Conservation (phyloP, 129 eudicot genomes). For the Smallanthus sonchifolius region DNA sequence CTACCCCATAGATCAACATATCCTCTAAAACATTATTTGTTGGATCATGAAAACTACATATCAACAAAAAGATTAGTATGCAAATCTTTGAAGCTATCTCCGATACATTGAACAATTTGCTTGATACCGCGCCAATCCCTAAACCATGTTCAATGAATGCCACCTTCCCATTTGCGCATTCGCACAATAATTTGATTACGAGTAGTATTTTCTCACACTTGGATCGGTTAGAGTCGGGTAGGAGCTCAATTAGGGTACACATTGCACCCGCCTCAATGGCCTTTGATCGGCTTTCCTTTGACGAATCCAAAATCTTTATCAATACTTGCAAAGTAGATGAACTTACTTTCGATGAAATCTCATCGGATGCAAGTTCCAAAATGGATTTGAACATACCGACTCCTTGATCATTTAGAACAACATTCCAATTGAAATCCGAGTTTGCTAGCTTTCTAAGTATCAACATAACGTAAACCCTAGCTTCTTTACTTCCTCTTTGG, state of each 20-base stretch:
- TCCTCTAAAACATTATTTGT: constrained; percentile 54
- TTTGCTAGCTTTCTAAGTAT: constrained; percentile 37
- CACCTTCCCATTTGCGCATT: constrained; percentile 52
- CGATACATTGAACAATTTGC: constrained; percentile 48
- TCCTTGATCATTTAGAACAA: constrained; percentile 40
- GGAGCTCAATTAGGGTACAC: constrained; percentile 51
- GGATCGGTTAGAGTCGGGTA: constrained; percentile 48
- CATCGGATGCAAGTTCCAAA: constrained; percentile 57
- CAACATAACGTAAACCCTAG: constrained; percentile 45
- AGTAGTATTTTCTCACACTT: constrained; percentile 45
- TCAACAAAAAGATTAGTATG: constrained; percentile 47
- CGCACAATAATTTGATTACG: constrained; percentile 45
- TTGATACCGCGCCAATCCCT: constrained; percentile 47
- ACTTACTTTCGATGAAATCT: constrained; percentile 44
- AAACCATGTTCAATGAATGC: constrained; percentile 51
- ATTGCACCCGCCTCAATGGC: constrained; percentile 67
- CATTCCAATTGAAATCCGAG: constrained; percentile 34
- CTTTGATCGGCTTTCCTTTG: constrained; percentile 44
- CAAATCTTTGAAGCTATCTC: constrained; percentile 34
- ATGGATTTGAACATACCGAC: constrained; percentile 53
- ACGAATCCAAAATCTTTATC: constrained; percentile 37
- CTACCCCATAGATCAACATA: constrained; percentile 48
- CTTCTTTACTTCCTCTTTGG: constrained; percentile 57
- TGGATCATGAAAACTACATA: constrained; percentile 44
- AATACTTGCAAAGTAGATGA: constrained; percentile 44